Base-by-base conservation (phyloP, 306 rosid genomes). In the Corylus americana region DNA sequence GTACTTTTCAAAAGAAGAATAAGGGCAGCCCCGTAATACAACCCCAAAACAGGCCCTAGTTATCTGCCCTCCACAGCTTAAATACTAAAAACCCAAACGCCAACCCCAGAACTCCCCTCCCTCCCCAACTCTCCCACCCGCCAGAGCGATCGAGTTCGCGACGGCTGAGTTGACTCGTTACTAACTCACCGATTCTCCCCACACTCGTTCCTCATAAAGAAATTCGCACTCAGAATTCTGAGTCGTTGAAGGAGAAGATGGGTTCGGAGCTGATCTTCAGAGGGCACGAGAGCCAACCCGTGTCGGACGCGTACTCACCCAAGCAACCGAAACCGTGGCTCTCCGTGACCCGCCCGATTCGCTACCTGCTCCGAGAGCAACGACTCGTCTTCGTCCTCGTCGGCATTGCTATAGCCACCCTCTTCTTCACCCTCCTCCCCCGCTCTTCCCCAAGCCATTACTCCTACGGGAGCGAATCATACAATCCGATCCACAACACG, bases 281-380 rank as follows among this genome's bases (percentile, higher is more conserved):
- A 83, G 97, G 97, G 3, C 97, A 94, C 80, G 98, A 94, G 44
- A 51, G 86, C 53, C 97, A 86, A 14, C 90, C 83, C 1, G 64
- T 77, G n/a, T 50, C 84, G 54, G 94, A 92, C 50, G 14, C 80
- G 0, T 91, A 92, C 87, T 88, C 93, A 0, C 97, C 97, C 0
- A 94, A 94, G 74, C 97, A 85, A 0, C 53, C 74, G 11, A 94
- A 92, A 27, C 98, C 92, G 13, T 91, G 98, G 98, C 80, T 82
- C 50, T 79, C 92, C 5, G 86, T 84, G n/a, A 74, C 89, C 22
- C 88, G 89, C 6, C 92, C 98, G 89, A 83, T 94, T 79, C 90
- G 79, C 39, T 94, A 92, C 90, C 47, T 94, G 83, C 97, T 94
- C 78, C 97, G 95, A 0, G 97, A 92, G 27, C 97, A 94, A 63